Evolutionary conservation across 140 eudicot species (phyloP).

Genomic region (Flaveria floridana): DNA sequence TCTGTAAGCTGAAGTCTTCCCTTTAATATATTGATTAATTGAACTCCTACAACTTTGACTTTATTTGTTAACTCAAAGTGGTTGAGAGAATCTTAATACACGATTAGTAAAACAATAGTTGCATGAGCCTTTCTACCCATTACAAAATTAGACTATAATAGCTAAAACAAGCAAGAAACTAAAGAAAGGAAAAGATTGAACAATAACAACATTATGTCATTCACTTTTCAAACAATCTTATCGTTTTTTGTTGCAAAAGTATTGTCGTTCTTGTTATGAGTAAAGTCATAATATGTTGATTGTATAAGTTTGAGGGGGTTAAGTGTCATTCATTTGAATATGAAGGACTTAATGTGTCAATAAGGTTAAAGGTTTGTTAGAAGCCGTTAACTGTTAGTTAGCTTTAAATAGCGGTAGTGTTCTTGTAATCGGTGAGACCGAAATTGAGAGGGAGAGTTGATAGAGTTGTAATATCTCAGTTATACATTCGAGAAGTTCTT

Average conservation of each 20-base stretch:
- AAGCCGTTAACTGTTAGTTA: no score
- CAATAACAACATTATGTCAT: background rate
- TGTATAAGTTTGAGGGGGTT: no score
- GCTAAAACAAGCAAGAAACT: background rate
- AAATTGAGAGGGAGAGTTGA: no score
- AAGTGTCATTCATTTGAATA: no score
- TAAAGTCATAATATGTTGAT: no score
- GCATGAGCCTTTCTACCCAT: background rate
- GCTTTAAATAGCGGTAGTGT: no score
- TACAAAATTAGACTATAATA: no score
- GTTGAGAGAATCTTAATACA: constrained; percentile 9
- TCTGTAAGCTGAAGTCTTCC: constrained; percentile 15
- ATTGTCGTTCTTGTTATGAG: background rate
- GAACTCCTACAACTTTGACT: constrained; percentile 20
- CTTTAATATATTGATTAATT: background rate
- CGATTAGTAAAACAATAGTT: background rate
- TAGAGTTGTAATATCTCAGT: no score
- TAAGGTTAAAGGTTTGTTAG: no score
- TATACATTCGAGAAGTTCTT: no score
- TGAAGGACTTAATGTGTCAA: no score
- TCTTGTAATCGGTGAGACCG: no score
- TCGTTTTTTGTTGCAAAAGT: background rate
- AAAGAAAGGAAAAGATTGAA: background rate
- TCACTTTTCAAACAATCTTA: constrained; percentile 3
- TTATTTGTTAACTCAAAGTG: background rate